Evolutionary conservation across 805 yeast species (phyloP).

Genomic region (Tetrapisispora nanseiensis): DNA sequence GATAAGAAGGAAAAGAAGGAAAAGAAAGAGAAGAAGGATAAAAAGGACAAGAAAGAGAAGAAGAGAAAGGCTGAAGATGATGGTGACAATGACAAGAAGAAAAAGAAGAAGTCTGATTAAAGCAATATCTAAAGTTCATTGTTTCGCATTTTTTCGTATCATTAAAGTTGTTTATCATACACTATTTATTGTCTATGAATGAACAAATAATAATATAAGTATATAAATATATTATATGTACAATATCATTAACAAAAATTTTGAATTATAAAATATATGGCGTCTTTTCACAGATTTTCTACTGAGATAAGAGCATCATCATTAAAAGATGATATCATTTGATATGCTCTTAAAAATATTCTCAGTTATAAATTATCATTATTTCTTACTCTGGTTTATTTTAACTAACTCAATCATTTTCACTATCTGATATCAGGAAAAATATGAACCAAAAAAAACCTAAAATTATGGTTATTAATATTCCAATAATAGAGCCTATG

Average conservation of each 20-base stretch:
- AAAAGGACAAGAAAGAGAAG: conserved; percentile 5
- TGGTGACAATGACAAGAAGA: conserved; percentile 5
- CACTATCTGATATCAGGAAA: no score
- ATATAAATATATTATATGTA: conserved; percentile 1
- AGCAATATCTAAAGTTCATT: neutral
- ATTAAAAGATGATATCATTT: no score
- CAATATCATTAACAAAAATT: conserved; percentile 1
- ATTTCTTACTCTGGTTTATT: no score
- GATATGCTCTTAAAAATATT: no score
- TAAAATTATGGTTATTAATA: no score
- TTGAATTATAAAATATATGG: neutral
- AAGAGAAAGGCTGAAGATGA: conserved; percentile 7
- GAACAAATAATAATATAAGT: neutral
- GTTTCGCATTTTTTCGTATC: conserved; percentile 2
- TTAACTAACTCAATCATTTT: no score
- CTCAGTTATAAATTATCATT: no score
- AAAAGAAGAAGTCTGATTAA: conserved; percentile 6
- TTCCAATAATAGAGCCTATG: neutral
- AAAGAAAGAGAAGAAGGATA: conserved; percentile 4
- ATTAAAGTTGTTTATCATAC: neutral
- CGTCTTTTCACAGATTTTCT: no score
- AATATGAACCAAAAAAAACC: no score
- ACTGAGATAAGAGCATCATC: no score
- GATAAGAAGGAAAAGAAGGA: conserved; percentile 5
- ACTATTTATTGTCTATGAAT: neutral